phyloP scores from a whole-genome alignment of 306 rosid genomes.

The Cucurbita maxima region DNA sequence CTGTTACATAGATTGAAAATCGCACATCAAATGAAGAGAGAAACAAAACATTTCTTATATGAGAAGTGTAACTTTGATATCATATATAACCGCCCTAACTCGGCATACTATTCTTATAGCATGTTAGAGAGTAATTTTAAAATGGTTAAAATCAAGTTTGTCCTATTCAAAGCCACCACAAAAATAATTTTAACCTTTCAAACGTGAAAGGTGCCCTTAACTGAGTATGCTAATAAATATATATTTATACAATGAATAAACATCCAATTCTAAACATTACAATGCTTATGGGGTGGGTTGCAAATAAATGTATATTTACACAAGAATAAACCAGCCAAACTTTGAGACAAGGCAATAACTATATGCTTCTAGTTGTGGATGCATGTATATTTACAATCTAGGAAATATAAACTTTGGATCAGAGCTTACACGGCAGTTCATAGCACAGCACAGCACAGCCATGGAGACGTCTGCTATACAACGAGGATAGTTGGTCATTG shows the following conservation, averaged over 20 bases:
- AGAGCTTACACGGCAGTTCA: background rate
- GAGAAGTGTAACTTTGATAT: no score
- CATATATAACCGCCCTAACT: no score
- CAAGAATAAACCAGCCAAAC: background rate
- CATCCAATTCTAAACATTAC: no score
- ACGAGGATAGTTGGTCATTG: background rate
- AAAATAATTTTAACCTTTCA: no score
- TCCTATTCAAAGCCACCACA: background rate
- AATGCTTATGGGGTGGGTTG: background rate
- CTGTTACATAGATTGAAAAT: no score
- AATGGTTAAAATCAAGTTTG: no score
- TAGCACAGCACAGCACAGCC: background rate
- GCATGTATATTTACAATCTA: background rate
- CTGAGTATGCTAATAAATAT: background rate
- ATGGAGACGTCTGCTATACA: slow-evolving; percentile 2
- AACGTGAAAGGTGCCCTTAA: background rate
- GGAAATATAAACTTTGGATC: background rate
- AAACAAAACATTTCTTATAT: no score
- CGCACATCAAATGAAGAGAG: no score
- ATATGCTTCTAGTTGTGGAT: background rate
- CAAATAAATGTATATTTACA: background rate
- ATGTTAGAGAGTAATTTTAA: no score
- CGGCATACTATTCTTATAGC: no score
- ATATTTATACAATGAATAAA: background rate
- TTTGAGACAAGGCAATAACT: background rate